Conservation (phyloP, 2,329 filamentous ascomycete species). For the Aspergillus bombycis region DNA sequence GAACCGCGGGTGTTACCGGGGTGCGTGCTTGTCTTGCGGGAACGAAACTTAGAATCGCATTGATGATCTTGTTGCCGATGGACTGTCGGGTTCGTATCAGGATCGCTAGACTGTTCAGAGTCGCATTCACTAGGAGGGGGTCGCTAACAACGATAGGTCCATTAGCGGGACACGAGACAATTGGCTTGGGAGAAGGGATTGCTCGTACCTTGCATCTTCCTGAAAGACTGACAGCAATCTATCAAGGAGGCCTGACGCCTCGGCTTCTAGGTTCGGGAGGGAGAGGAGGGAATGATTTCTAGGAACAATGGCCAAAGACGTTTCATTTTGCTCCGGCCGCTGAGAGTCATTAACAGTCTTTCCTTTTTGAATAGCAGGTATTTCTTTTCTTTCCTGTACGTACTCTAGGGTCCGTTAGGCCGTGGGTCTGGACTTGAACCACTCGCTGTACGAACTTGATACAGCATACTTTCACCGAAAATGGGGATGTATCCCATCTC, state of each 20-base stretch:
- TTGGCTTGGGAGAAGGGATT: not conserved
- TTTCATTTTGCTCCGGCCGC: conserved; percentile 76
- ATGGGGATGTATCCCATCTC: conserved; percentile 79
- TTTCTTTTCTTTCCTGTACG: conserved; percentile 34
- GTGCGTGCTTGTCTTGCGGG: conserved; percentile 79
- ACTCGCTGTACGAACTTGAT: conserved; percentile 97
- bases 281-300: conserved; percentile 80
- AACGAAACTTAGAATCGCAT: conserved; percentile 86
- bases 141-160: conserved; percentile 59
- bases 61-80: conserved; percentile 82
- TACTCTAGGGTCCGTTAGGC: conserved; percentile 81
- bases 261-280: conserved; percentile 81
- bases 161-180: conserved; percentile 9
- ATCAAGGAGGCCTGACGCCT: conserved; percentile 88
- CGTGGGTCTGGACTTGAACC: conserved; percentile 88
- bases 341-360: conserved; percentile 34
- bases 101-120: conserved; percentile 82
- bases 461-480: conserved; percentile 85
- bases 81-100: conserved; percentile 80
- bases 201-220: conserved; percentile 75
- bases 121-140: conserved; percentile 84
- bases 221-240: conserved; percentile 83
- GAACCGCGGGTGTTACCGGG: conserved; percentile 75
- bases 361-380: conserved; percentile 4
- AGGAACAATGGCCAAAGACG: conserved; percentile 84